Evolutionary conservation across 176 grass and related monocot genomes (phyloP).

Genomic region (Carex myosuroides): DNA sequence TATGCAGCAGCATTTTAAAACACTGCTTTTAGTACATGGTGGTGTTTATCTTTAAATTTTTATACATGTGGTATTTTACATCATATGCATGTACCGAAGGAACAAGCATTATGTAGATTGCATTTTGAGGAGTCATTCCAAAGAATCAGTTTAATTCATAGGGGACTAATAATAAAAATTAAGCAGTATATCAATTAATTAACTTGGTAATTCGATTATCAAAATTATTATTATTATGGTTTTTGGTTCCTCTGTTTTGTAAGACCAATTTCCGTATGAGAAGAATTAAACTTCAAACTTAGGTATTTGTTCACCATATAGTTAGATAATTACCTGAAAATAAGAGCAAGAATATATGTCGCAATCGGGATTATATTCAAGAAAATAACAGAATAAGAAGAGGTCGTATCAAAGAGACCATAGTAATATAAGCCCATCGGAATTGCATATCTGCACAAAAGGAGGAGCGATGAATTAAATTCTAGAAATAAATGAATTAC

Average conservation of each 20-base stretch:
- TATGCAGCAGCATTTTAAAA: no score
- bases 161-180: no score
- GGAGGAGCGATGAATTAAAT: neutral
- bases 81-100: no score
- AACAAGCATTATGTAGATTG: no score
- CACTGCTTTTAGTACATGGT: neutral
- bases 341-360: conserved; percentile 42
- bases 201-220: no score
- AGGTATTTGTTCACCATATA: neutral
- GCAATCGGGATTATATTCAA: conserved; percentile 35
- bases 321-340: conserved; percentile 30
- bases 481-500: neutral
- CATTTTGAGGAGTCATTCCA: no score
- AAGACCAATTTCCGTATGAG: neutral
- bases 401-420: conserved; percentile 38
- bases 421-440: conserved; percentile 50
- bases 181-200: no score
- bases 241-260: neutral
- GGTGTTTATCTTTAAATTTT: neutral
- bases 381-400: conserved; percentile 44
- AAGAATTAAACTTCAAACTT: neutral
- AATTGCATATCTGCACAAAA: conserved; percentile 33
- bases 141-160: no score
- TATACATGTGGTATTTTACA: neutral
- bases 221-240: no score